A percentile compares a stretch with the other conserved stretches of the same genome.
Conservation (phyloP, 768 basidiomycete species). For the Phlebiopsis gigantea region DNA sequence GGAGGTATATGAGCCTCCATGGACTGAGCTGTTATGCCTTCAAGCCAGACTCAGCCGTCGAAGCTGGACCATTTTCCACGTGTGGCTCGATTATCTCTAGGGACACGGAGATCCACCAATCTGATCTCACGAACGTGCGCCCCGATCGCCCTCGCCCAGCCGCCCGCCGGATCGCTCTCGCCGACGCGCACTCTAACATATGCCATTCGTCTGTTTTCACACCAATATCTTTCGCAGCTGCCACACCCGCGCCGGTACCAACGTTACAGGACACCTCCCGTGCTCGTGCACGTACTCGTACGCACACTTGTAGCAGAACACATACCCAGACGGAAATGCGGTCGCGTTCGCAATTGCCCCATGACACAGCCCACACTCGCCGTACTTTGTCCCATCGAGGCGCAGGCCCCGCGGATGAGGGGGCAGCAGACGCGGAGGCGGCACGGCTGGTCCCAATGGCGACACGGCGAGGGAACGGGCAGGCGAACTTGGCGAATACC, state of each 20-base stretch:
- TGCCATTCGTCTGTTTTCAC: slow-evolving; percentile 28
- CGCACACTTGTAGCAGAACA: slow-evolving; percentile 91
- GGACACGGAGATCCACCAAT: slow-evolving; percentile 7
- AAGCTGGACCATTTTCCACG: slow-evolving; percentile 8
- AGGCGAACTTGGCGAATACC: slow-evolving; percentile 93
- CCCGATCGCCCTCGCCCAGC: not conserved
- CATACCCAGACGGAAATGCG: slow-evolving; percentile 87
- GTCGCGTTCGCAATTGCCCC: slow-evolving; percentile 78
- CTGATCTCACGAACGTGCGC: slow-evolving; percentile 14
- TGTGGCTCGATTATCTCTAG: slow-evolving; percentile 7
- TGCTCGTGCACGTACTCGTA: slow-evolving; percentile 76
- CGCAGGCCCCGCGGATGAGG: slow-evolving; percentile 70
- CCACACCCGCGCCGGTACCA: slow-evolving; percentile 69
- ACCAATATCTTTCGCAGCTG: slow-evolving; percentile 85
- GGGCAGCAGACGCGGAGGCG: slow-evolving; percentile 69
- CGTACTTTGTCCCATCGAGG: slow-evolving; percentile 63
- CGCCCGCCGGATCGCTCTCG: not conserved
- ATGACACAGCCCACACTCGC: slow-evolving; percentile 81
- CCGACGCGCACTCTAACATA: not conserved
- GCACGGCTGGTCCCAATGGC: slow-evolving; percentile 60
- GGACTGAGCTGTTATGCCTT: slow-evolving; percentile 15
- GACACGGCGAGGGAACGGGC: slow-evolving; percentile 66
- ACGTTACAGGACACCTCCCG: slow-evolving; percentile 83
- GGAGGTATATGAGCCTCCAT: slow-evolving; percentile 9
- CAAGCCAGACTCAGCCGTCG: not conserved